A percentile compares a stretch with the other conserved stretches of the same genome.
These are phyloP conservation scores for Leptodontidium sp. DNA, from an alignment of 2,329 filamentous ascomycete genomes.

Conservation along the genomic window DNA sequence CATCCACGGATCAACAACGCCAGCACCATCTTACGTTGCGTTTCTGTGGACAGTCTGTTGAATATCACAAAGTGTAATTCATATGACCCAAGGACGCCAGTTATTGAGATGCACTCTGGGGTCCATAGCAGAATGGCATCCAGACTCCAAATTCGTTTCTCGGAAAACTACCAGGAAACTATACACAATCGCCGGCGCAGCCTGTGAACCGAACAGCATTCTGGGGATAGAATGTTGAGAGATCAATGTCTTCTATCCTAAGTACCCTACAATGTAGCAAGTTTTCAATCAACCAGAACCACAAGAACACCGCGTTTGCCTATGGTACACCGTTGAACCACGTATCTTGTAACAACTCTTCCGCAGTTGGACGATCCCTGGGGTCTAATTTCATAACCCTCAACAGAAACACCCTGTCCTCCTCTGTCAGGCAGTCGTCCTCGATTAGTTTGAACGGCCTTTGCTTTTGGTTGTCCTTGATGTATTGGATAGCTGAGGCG, in stretches of 20 bases:
- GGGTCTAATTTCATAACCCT: constrained; percentile 43
- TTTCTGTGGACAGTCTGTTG: too few species aligned
- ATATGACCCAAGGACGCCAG: too few species aligned
- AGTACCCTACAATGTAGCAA: constrained; percentile 21
- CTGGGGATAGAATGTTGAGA: neutral
- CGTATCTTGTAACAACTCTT: constrained; percentile 40
- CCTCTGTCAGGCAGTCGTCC: constrained; percentile 39
- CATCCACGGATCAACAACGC: too few species aligned
- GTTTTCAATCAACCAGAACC: constrained; percentile 25
- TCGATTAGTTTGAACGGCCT: constrained; percentile 40
- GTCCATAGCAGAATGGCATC: too few species aligned
- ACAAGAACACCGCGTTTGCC: constrained; percentile 25
- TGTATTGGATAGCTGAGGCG: constrained; percentile 34
- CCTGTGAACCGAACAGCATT: too few species aligned
- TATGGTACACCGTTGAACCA: constrained; percentile 42
- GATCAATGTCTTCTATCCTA: constrained; percentile 3
- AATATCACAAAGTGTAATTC: too few species aligned
- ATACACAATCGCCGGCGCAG: too few species aligned
- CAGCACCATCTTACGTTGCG: too few species aligned
- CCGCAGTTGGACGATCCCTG: constrained; percentile 41
- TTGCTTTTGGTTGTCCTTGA: constrained; percentile 37
- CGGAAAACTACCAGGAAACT: too few species aligned
- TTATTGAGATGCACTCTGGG: too few species aligned
- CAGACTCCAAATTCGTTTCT: too few species aligned
- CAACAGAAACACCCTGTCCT: constrained; percentile 37